phyloP scores from a whole-genome alignment of 352 stramenopile genomes.

The Saprolegnia parasitica region DNA sequence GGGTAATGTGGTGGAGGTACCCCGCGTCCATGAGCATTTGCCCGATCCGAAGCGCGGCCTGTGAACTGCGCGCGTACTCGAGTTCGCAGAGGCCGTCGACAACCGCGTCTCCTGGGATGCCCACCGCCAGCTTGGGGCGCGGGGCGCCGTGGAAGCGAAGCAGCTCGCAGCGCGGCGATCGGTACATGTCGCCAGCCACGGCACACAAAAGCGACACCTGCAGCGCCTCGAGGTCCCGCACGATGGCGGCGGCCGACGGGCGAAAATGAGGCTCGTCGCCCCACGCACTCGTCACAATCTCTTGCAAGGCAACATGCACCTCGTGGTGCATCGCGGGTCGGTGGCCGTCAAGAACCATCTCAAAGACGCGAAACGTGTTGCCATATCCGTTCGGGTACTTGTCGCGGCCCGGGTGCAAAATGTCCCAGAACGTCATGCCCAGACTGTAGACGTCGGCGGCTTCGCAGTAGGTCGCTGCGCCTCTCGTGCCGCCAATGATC shows the following conservation, averaged over 20 bases:
- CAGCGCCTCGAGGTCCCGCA: constrained; percentile 34
- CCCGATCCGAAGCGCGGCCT: constrained; percentile 36
- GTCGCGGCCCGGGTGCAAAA: constrained; percentile 35
- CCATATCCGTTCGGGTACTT: constrained; percentile 31
- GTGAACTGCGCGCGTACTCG: constrained; percentile 20
- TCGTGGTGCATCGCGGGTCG: constrained; percentile 31
- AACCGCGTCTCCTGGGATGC: constrained; percentile 23
- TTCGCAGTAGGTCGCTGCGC: constrained; percentile 38
- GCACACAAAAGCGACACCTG: constrained; percentile 32
- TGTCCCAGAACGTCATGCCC: constrained; percentile 53
- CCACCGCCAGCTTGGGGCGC: constrained; percentile 26
- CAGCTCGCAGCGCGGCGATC: constrained; percentile 8
- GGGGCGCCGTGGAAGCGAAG: neutral
- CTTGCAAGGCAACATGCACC: constrained; percentile 30
- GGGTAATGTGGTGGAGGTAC: constrained; percentile 38
- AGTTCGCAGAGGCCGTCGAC: constrained; percentile 30
- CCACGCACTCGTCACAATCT: constrained; percentile 36
- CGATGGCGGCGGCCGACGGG: constrained; percentile 33
- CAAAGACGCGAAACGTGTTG: constrained; percentile 35
- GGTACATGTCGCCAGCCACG: constrained; percentile 32
- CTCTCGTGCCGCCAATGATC: constrained; percentile 38
- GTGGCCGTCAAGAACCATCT: constrained; percentile 35
- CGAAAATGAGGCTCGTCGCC: constrained; percentile 30
- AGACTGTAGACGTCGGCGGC: constrained; percentile 49
- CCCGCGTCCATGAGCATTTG: constrained; percentile 41